phyloP scores from a whole-genome alignment of 1,284 basidiomycete genomes.

The Puccinia polysora region DNA sequence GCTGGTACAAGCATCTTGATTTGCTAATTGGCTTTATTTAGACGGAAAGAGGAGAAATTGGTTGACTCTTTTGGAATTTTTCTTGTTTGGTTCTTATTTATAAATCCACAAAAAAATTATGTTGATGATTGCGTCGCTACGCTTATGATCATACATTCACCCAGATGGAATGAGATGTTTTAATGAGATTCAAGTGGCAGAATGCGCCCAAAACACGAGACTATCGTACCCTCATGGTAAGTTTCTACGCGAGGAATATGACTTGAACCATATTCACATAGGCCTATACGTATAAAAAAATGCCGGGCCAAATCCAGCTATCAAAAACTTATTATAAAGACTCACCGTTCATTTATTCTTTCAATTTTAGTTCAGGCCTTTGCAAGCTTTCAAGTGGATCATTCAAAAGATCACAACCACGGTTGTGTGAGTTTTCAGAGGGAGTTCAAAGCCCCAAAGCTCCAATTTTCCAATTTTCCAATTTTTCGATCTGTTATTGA shows the following conservation, averaged over 20 bases:
- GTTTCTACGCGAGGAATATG: background rate
- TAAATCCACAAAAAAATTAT: too few species aligned
- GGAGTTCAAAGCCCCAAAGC: background rate
- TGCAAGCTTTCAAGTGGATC: slow-evolving; percentile 17
- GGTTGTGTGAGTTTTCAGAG: slow-evolving; percentile 18
- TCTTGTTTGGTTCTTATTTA: too few species aligned
- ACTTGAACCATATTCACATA: background rate
- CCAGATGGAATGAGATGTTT: slow-evolving; percentile 8
- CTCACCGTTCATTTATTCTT: background rate
- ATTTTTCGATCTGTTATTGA: too few species aligned
- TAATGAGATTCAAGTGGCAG: slow-evolving; percentile 24
- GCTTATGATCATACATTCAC: background rate
- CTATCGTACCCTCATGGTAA: slow-evolving; percentile 30
- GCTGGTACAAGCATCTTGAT: too few species aligned
- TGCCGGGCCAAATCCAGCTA: background rate
- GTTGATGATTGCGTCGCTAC: too few species aligned
- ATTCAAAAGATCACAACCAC: slow-evolving; percentile 23
- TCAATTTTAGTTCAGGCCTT: slow-evolving; percentile 35
- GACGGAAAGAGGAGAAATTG: background rate
- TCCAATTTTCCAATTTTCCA: too few species aligned
- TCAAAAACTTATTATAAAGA: background rate
- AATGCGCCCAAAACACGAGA: slow-evolving; percentile 33
- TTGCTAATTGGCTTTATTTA: background rate
- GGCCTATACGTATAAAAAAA: too few species aligned
- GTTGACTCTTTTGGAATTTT: background rate